These are phyloP conservation scores for Aspergillus hiratsukae DNA, from an alignment of 2,329 filamentous ascomycete species.

Conservation along the genomic window DNA sequence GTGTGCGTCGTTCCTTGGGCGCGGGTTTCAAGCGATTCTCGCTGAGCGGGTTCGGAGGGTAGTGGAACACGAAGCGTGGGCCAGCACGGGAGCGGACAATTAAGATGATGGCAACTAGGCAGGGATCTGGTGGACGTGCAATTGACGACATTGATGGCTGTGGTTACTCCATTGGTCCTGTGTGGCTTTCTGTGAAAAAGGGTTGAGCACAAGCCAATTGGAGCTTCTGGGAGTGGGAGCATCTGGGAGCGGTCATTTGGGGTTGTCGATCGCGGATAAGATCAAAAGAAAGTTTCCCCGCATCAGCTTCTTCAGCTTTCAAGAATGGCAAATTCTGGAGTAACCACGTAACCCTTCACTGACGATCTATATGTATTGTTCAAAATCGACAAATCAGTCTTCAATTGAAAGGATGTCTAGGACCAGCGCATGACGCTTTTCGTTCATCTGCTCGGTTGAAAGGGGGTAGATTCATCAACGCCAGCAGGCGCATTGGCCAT, in stretches of 20 bases:
- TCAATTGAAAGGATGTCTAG: neutral
- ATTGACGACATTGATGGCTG: constrained; percentile 40
- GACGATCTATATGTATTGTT: neutral
- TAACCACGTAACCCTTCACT: neutral
- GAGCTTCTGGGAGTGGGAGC: neutral
- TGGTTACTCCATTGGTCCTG: constrained; percentile 2
- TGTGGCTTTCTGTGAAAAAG: constrained; percentile 12
- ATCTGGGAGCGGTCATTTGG: neutral
- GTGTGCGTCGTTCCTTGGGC: constrained; percentile 30
- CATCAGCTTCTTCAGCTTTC: constrained; percentile 5
- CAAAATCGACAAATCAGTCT: neutral
- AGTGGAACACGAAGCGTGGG: constrained; percentile 80
- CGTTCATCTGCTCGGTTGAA: neutral
- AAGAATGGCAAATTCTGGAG: too few relatives aligned
- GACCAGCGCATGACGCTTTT: neutral
- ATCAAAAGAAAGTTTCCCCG: constrained; percentile 13
- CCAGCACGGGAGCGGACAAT: constrained; percentile 73
- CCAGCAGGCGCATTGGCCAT: neutral
- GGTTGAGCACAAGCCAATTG: constrained; percentile 17
- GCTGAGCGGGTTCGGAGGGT: constrained; percentile 58
- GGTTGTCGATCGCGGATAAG: neutral
- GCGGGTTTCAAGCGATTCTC: constrained; percentile 34
- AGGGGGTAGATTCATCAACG: neutral
- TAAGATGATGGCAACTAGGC: constrained; percentile 65
- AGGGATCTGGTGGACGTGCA: constrained; percentile 49